phyloP scores from a whole-genome alignment of 108 stramenopile genomes.

The Halocafeteria seosinensis region DNA sequence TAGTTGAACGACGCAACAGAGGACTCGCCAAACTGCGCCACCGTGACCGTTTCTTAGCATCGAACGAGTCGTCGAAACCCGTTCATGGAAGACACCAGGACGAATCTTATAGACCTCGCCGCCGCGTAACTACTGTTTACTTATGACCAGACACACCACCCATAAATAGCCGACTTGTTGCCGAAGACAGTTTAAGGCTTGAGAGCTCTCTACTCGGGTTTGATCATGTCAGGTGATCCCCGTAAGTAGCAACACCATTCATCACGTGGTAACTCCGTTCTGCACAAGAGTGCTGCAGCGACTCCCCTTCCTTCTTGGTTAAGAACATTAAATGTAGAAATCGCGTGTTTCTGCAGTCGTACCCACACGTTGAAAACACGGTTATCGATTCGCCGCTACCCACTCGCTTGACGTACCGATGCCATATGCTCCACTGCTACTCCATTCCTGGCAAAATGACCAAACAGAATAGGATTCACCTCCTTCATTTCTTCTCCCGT shows the following conservation, averaged over 20 bases:
- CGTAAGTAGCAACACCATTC: not conserved
- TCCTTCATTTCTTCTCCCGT: not conserved
- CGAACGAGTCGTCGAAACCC: too few species aligned
- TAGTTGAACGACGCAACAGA: too few species aligned
- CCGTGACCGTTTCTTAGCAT: too few species aligned
- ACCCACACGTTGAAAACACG: not conserved
- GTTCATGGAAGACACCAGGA: too few species aligned
- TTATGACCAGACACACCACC: too few species aligned
- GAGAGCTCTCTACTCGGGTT: too few species aligned
- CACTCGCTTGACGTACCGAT: not conserved
- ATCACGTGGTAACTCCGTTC: not conserved
- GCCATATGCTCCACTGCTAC: not conserved
- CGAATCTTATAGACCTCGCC: too few species aligned
- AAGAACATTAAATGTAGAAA: conserved; percentile 1
- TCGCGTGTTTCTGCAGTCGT: not conserved
- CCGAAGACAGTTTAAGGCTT: too few species aligned
- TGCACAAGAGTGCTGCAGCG: not conserved
- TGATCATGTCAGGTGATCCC: not conserved
- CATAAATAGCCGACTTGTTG: too few species aligned
- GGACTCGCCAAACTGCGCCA: too few species aligned
- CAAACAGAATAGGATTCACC: not conserved
- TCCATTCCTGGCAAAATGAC: not conserved
- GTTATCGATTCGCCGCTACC: not conserved
- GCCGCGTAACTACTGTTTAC: too few species aligned
- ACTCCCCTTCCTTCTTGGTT: not conserved